Base-by-base conservation (phyloP, 2,329 filamentous ascomycete genomes). In the Bretziella fagacearum region DNA sequence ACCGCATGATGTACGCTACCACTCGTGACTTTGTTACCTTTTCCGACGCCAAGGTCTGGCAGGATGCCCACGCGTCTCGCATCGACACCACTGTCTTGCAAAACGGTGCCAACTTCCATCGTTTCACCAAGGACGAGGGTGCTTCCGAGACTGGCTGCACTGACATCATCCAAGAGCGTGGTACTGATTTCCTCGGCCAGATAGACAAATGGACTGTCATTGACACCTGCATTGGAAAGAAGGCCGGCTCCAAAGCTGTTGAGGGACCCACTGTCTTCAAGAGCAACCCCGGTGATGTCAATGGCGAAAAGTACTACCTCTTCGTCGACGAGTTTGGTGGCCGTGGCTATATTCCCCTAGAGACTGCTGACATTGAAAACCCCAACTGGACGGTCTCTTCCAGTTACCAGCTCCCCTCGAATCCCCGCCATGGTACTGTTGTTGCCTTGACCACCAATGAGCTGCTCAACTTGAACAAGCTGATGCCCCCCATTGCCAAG, bases 111-210 rank as follows among this genome's bases (percentile, higher is more conserved):
- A 56, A 55, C 0, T 72, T 67, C 54, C 69, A 70, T 53, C 68
- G 70, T 7, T 74, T 73, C 54, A 72, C 69, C 15, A 73, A 74
- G 49, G 70, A 73, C 35, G 70, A 73, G 47, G 68, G 67, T 0
- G 66, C 62, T 2, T 59, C 58, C 17, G 61, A 57, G 3, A 71
- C 68, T 0, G 70, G 70, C 1, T 74, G 70, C 53, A 59, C 58
- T 2, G 70, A 74, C 36, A 73, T 73, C 20, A 72, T 74, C 17
- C 63, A 73, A 50, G 70, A 73, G 52, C 63, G 62, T 26, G 70
- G 68, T 0, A 48, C 56, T 1, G 59, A 57, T 1, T 55, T 73
- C 2, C 62, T 63, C 2, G 63, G 63, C 0, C 59, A 58, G 0
- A 55, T 70, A 0, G 54, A 58, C 1, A 59, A 59, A 0, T 73